phyloP scores from a whole-genome alignment of 2,329 filamentous ascomycete species.

The Clathrospora elynae region DNA sequence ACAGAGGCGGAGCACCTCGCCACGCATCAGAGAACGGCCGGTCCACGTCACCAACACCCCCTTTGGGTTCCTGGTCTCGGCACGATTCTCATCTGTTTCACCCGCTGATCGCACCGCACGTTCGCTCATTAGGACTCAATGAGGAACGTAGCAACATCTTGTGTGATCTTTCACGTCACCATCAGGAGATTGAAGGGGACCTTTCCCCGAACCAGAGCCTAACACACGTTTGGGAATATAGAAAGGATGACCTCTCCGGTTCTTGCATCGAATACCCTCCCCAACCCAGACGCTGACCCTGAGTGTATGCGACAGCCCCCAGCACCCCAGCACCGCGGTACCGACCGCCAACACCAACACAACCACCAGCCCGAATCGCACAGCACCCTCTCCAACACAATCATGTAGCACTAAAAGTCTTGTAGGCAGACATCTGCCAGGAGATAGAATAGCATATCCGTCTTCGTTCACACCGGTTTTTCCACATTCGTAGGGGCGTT shows the following conservation, averaged over 20 bases:
- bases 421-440: constrained; percentile 34
- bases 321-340: constrained; percentile 20
- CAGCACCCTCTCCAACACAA: constrained; percentile 36
- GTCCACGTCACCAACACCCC: no score
- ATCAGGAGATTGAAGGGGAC: no score
- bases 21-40: constrained; percentile 1
- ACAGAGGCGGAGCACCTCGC: constrained; percentile 1
- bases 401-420: constrained; percentile 44
- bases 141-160: no score
- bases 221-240: no score
- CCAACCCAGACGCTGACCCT: constrained; percentile 17
- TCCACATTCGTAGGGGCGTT: constrained; percentile 6
- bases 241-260: no score
- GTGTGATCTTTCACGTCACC: no score
- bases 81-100: no score
- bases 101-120: no score
- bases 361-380: constrained; percentile 23
- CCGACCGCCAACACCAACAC: constrained; percentile 8
- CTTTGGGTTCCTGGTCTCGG: no score
- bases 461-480: constrained; percentile 19
- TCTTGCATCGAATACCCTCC: constrained; percentile 4
- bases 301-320: constrained; percentile 11
- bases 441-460: constrained; percentile 33
- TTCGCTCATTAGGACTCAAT: no score
- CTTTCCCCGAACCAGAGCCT: no score